Conservation (phyloP, 495 filamentous ascomycete genomes). For the Podospora tetraspora region DNA sequence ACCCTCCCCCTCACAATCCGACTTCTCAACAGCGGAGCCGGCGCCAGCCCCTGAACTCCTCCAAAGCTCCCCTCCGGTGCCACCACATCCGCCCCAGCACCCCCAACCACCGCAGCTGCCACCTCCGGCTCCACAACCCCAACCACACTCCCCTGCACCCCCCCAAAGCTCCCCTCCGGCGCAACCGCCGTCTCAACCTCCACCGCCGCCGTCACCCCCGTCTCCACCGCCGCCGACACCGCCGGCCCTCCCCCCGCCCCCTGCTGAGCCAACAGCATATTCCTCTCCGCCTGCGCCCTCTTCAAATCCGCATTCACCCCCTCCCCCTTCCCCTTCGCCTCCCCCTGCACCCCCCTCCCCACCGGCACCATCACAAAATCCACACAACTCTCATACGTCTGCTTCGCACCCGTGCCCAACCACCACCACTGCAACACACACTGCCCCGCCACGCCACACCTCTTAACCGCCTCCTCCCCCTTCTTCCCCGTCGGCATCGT, state of each 20-base stretch:
- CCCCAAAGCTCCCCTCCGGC: constrained; percentile 9
- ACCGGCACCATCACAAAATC: constrained; percentile 44
- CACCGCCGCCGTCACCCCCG: neutral
- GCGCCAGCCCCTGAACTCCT: constrained; percentile 1
- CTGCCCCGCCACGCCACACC: constrained; percentile 51
- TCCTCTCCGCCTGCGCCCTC: neutral
- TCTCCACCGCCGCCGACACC: neutral
- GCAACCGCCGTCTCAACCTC: neutral
- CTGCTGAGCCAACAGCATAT: neutral
- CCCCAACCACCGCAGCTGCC: neutral
- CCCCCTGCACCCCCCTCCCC: neutral
- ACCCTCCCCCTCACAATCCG: neutral
- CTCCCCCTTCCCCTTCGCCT: neutral
- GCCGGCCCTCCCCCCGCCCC: neutral
- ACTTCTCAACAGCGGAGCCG: neutral
- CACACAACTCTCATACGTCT: constrained; percentile 66
- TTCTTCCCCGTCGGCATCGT: constrained; percentile 47
- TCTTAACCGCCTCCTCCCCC: constrained; percentile 1
- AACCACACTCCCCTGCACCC: constrained; percentile 2
- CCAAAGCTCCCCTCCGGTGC: constrained; percentile 4
- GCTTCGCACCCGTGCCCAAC: constrained; percentile 57
- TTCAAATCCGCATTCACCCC: constrained; percentile 3
- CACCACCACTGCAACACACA: constrained; percentile 58
- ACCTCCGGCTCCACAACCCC: neutral
- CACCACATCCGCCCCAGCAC: neutral